Conservation (phyloP, 441 rosid genomes). For the Corymbia calophylla region DNA sequence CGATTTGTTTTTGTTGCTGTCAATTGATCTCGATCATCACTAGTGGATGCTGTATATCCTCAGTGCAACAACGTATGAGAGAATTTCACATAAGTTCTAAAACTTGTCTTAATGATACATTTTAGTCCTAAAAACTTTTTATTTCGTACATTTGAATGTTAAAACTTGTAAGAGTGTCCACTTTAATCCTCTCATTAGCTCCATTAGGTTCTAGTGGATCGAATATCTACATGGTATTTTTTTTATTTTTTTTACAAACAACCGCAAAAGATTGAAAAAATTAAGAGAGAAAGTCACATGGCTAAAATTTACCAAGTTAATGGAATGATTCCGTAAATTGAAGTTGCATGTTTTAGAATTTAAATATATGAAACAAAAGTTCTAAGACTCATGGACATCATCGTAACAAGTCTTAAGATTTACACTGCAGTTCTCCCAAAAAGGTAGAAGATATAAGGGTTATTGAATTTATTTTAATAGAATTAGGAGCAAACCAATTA, state of each 20-base stretch:
- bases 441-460: too few species aligned
- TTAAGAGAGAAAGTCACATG: background rate
- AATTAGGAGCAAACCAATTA: background rate
- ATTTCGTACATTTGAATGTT: background rate
- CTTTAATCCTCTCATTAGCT: background rate
- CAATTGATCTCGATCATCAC: too few species aligned
- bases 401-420: background rate
- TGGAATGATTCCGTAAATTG: background rate
- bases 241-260: too few species aligned
- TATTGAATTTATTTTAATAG: too few species aligned
- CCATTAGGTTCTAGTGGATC: fast-evolving
- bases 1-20: too few species aligned
- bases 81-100: background rate
- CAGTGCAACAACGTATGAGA: too few species aligned
- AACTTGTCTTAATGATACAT: background rate
- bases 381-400: background rate
- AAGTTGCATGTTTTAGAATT: background rate
- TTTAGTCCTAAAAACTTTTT: background rate
- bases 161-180: background rate
- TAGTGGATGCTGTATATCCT: too few species aligned
- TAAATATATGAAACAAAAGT: background rate
- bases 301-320: background rate
- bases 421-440: background rate
- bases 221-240: background rate
- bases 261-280: background rate